phyloP scores from a whole-genome alignment of 208 protist genomes.

The Leishmania aethiopica region DNA sequence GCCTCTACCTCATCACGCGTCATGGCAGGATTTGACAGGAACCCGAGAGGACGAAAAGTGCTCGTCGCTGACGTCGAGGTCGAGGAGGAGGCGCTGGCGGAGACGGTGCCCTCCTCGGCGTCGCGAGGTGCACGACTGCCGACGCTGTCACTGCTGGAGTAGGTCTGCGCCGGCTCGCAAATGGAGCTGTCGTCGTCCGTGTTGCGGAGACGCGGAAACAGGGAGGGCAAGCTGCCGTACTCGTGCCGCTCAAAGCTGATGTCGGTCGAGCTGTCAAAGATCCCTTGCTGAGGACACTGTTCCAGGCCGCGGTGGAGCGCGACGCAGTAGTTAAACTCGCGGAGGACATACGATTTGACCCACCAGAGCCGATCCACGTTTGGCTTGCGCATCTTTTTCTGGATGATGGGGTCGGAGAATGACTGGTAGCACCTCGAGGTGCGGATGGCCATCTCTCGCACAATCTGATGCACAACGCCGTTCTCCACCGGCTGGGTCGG shows the following conservation, averaged over 20 bases:
- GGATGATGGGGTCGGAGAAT: slow-evolving; percentile 55
- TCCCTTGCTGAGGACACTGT: slow-evolving; percentile 21
- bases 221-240: neutral
- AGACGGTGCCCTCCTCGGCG: neutral
- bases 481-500: slow-evolving; percentile 23
- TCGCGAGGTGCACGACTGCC: neutral
- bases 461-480: slow-evolving; percentile 26
- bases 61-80: neutral
- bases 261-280: slow-evolving; percentile 22
- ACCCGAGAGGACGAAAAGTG: slow-evolving; percentile 13
- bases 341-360: slow-evolving; percentile 54
- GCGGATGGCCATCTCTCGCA: slow-evolving; percentile 70
- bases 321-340: slow-evolving; percentile 82
- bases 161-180: slow-evolving; percentile 7
- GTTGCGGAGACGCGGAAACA: slow-evolving; percentile 15
- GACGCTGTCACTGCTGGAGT: neutral
- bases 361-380: slow-evolving; percentile 53
- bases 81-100: neutral
- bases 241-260: slow-evolving; percentile 14
- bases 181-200: slow-evolving; percentile 24
- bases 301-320: slow-evolving; percentile 45
- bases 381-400: slow-evolving; percentile 39
- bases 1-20: slow-evolving; percentile 43
- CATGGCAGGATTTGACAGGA: neutral
- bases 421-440: slow-evolving; percentile 68